Conservation (phyloP, 495 filamentous ascomycete genomes). For the Neurospora sp. region DNA sequence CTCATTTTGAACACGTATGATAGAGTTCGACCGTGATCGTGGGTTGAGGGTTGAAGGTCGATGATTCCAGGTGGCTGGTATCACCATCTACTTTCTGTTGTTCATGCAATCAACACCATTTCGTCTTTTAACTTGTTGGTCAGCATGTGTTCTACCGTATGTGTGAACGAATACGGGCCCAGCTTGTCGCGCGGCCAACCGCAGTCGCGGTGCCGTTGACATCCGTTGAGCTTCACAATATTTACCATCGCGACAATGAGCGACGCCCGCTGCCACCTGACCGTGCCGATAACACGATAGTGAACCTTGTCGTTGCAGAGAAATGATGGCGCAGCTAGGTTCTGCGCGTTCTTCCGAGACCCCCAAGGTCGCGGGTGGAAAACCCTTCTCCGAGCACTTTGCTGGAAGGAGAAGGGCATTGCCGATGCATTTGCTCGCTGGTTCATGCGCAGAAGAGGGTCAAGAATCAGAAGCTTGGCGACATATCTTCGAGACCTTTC, state of each 20-base stretch:
- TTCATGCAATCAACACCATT: too few relatives aligned
- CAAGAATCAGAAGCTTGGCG: conserved; percentile 1
- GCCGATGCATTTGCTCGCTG: neutral
- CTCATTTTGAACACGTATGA: too few relatives aligned
- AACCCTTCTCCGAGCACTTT: conserved; percentile 1
- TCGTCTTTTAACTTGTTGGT: too few relatives aligned
- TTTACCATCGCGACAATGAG: conserved; percentile 1
- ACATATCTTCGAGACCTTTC: neutral
- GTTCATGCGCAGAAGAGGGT: conserved; percentile 1
- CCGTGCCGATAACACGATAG: conserved; percentile 4
- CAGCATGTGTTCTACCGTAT: too few relatives aligned
- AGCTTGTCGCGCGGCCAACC: too few relatives aligned
- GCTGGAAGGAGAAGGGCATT: conserved; percentile 2
- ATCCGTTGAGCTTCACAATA: neutral
- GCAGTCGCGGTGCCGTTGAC: neutral
- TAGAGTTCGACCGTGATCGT: too few relatives aligned
- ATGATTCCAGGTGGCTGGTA: too few relatives aligned
- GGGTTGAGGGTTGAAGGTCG: too few relatives aligned
- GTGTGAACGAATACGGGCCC: too few relatives aligned
- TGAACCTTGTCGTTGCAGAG: neutral
- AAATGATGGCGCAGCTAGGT: conserved; percentile 2
- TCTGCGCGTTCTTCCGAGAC: neutral
- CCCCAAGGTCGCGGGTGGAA: conserved; percentile 3
- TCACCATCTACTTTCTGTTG: too few relatives aligned
- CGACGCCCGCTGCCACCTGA: conserved; percentile 3